Percentiles rank a stretch among this genome's conserved stretches.
These are phyloP conservation scores for Pseudogymnoascus sp. DNA, from an alignment of 2,329 filamentous ascomycete species.

Conservation along the genomic window DNA sequence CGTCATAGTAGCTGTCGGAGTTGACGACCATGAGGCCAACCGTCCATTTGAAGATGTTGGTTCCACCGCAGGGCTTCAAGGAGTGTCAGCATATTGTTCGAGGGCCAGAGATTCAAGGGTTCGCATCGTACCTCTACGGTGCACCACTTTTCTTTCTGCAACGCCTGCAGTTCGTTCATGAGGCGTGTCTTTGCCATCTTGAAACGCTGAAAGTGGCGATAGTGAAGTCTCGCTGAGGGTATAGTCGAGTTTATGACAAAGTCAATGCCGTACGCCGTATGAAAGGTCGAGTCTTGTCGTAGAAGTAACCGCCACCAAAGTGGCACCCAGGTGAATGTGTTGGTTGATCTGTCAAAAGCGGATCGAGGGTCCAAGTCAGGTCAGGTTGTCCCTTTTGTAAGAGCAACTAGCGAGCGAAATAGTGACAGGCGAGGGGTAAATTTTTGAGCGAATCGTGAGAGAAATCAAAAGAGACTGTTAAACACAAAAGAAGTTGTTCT, in stretches of 20 bases:
- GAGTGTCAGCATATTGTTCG: slow-evolving; percentile 14
- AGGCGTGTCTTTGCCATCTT: slow-evolving; percentile 65
- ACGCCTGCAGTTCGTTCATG: slow-evolving; percentile 76
- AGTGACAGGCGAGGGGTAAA: not conserved
- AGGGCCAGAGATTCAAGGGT: slow-evolving; percentile 10
- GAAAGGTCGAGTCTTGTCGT: not conserved
- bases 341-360: not conserved
- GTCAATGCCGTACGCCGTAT: not conserved
- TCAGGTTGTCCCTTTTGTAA: slow-evolving; percentile 2
- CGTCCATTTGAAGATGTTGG: slow-evolving; percentile 82
- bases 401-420: not conserved
- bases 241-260: not conserved
- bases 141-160: slow-evolving; percentile 89
- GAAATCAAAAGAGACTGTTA: not conserved
- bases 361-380: not conserved
- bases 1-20: slow-evolving; percentile 82
- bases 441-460: no score
- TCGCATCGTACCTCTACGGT: slow-evolving; percentile 70
- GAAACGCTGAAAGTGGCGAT: slow-evolving; percentile 25
- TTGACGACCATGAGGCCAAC: slow-evolving; percentile 89
- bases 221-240: slow-evolving; percentile 4
- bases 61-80: slow-evolving; percentile 54
- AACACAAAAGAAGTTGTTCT: not conserved
- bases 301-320: not conserved
- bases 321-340: slow-evolving; percentile 2